Evolutionary conservation across 1,139 yeast species (phyloP), one percentile per base, ranked within the genome.

Genomic region (Saccharomycopsis crataegensis): DNA sequence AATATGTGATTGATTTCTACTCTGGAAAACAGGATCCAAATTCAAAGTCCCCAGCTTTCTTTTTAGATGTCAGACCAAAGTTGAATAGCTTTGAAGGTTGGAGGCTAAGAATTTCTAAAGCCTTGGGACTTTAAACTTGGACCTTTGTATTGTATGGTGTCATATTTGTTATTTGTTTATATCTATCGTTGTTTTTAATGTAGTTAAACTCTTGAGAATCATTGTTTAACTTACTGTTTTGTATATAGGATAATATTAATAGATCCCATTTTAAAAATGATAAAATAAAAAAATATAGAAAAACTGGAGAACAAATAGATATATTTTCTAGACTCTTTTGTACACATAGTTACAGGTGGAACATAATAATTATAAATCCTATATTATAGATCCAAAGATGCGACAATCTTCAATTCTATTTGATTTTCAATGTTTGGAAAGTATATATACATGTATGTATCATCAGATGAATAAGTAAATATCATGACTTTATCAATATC

Each of bases 1-100:
- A 90, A 53, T 93, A 93, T 63, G 97, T 93, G 47, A 91, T 93
- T 64, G 99, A 93, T 67, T 93, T 89, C 66, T 93, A 93, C 68
- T 70, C 85, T 12, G 87, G 88, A 8, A 77, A 77, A 54, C 78
- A 80, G 2, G 74, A 75, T 59, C 76, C 78, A 2, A 59, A 63
- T 33, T 64, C 64, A 48, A 71, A 70, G 2, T 72, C 68, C 70
- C 89, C 80, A 3, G 78, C 84, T 58, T 86, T 91, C 59, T 86
- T 77, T 63, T 70, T 93, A 52, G 99, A 93, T 64, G 98, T 89
- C 2, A 78, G 98, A 62, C 99, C 99, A 7, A 93, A 91, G 64
- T 67, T 93, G 53, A 86, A 91, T 66, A 74, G 80, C 49, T 68
- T 80, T 67, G 96, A 90, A 68, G 99, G 98, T 2, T 64, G 83